Base-by-base conservation (phyloP, 2,329 filamentous ascomycete genomes). In the Nemania sp. region DNA sequence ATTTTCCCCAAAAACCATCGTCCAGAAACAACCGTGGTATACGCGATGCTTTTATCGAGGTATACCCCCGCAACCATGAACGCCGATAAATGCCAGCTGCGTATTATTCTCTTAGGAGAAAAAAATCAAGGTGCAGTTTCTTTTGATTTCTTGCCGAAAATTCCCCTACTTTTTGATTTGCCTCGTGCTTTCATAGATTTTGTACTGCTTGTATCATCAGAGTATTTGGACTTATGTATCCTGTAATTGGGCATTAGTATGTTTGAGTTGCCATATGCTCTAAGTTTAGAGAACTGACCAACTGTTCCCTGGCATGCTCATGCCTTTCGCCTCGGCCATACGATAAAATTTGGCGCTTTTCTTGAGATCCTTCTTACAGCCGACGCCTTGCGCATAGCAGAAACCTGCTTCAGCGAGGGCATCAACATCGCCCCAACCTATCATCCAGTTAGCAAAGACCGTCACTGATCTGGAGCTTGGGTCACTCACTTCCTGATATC, bases 301-400 rank as follows among this genome's bases (percentile, higher is more conserved):
- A 78, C 91, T 97, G 71, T 97, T 97, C 50, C 94, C 94, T 52
- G 96, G 88, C 91, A 97, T 97, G 72, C 86, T 96, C 79, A 97
- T 92, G 6, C 94, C 94, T 73, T 94, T 94, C 20, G 88, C 86
- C 70, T 96, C 94, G 5, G 94, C 94, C 77, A 87, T 81, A 19
- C 94, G 86, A 71, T 97, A 97, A 66, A 94, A 91, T 57, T 84
- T 89, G 54, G 94, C 93, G 44, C 90, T 93, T 75, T 92, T 97
- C 77, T 91, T 97, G 68, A 97, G 77, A 68, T 97, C 90, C 74
- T 97, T 99, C 78, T 94, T 96, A 70, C 90, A 95, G 4, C 94
- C 94, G 48, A 96, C 79, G 7, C 92, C 94, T 69, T 97, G 86
- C 1, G 91, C 90, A 67, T 97, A 99, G 75, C 93, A 99, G 73